A percentile compares a stretch with the other conserved stretches of the same genome.
These are phyloP conservation scores for Phytophthora capsici DNA, from an alignment of 352 stramenopile species.

Conservation along the genomic window DNA sequence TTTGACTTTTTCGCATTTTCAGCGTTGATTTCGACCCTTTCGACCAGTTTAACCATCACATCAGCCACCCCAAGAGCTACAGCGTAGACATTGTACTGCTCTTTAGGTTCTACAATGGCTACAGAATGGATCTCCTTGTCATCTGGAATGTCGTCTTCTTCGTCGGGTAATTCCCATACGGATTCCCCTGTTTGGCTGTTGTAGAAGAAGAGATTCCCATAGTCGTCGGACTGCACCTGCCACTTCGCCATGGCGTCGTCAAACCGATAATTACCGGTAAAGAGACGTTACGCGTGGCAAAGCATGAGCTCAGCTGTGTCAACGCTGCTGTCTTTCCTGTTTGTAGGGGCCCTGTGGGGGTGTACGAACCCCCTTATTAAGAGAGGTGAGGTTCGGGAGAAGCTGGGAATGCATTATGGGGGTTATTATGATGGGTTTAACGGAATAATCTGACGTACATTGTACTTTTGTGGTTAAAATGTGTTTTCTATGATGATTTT, in stretches of 20 bases:
- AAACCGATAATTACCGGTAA: constrained; percentile 28
- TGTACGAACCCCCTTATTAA: constrained; percentile 91
- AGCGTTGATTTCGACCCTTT: constrained; percentile 40
- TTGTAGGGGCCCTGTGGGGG: constrained; percentile 86
- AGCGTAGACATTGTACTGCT: constrained; percentile 38
- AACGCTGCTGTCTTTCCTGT: constrained; percentile 80
- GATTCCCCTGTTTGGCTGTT: constrained; percentile 72
- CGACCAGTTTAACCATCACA: constrained; percentile 44
- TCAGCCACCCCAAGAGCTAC: constrained; percentile 63
- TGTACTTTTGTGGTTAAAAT: neutral
- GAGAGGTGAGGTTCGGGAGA: constrained; percentile 39
- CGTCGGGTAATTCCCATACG: constrained; percentile 67
- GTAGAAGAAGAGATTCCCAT: constrained; percentile 81
- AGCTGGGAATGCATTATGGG: neutral
- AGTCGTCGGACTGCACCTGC: constrained; percentile 69
- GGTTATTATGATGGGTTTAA: neutral
- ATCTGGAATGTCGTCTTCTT: constrained; percentile 21
- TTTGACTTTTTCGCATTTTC: constrained; percentile 29
- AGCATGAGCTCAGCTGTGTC: constrained; percentile 32
- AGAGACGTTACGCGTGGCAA: constrained; percentile 24
- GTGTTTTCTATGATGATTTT: neutral
- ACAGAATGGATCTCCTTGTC: neutral
- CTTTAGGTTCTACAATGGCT: constrained; percentile 5
- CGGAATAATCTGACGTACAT: neutral
- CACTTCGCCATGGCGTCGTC: constrained; percentile 34